These are phyloP conservation scores for Galerina sulciceps DNA, from an alignment of 768 basidiomycete genomes.

Conservation along the genomic window DNA sequence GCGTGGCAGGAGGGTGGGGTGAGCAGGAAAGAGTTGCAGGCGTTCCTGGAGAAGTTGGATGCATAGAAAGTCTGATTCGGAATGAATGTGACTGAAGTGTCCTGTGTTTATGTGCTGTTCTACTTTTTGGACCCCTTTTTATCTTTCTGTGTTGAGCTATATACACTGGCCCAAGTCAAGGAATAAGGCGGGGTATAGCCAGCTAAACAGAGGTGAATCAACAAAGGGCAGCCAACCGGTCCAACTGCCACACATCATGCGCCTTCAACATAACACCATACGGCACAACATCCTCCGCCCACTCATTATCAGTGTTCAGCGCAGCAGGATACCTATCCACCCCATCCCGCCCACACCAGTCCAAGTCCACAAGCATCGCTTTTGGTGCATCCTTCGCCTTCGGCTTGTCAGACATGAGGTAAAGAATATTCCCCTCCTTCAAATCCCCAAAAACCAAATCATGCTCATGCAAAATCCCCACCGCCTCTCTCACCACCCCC, in stretches of 20 bases:
- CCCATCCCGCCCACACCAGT: constrained; percentile 27
- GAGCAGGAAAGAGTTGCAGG: background rate
- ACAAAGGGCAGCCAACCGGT: no score
- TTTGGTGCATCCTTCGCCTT: no score
- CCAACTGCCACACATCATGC: no score
- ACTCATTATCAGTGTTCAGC: constrained; percentile 16
- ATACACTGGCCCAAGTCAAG: no score
- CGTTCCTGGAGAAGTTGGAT: constrained; percentile 1
- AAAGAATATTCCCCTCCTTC: constrained; percentile 26
- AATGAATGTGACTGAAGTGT: no score
- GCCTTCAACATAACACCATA: constrained; percentile 14
- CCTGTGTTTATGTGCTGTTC: no score
- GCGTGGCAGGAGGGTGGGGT: constrained; percentile 3
- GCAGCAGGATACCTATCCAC: constrained; percentile 26
- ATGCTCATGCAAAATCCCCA: constrained; percentile 17
- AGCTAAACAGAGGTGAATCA: no score
- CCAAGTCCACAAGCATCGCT: constrained; percentile 30
- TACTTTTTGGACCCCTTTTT: no score
- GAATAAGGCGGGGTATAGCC: no score
- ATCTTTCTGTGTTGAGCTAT: no score
- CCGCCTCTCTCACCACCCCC: constrained; percentile 13
- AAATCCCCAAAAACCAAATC: constrained; percentile 33
- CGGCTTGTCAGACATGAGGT: constrained; percentile 4
- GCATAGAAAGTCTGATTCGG: no score
- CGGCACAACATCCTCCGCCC: constrained; percentile 15